Percentiles rank a stretch among this genome's conserved stretches.
Evolutionary conservation across 495 filamentous ascomycete species (phyloP).

Genomic region (Penicillium pancosmium): DNA sequence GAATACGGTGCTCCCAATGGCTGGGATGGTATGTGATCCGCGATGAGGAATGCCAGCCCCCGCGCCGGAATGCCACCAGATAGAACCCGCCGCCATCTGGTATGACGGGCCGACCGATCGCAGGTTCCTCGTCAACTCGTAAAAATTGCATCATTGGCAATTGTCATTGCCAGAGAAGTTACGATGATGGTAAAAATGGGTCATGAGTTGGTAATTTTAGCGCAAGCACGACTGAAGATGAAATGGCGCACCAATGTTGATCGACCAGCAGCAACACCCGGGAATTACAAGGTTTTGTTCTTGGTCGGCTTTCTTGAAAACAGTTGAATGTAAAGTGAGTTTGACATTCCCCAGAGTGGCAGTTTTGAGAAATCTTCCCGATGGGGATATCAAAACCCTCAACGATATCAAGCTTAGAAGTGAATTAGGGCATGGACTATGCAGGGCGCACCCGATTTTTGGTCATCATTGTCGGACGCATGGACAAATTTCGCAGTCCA

Average conservation of each 20-base stretch:
- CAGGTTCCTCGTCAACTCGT: background rate
- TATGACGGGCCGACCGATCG: constrained; percentile 23
- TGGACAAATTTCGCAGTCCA: background rate
- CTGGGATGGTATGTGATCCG: constrained; percentile 37
- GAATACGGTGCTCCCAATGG: constrained; percentile 27
- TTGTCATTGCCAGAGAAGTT: background rate
- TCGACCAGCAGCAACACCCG: background rate
- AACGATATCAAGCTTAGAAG: constrained; percentile 10
- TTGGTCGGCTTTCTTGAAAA: background rate
- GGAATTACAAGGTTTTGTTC: no score
- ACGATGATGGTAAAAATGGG: background rate
- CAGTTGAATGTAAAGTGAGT: background rate
- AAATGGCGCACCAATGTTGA: background rate
- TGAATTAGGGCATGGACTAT: constrained; percentile 19
- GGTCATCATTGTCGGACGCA: background rate
- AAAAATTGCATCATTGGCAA: constrained; percentile 11
- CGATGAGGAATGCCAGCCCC: constrained; percentile 40
- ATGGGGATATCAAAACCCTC: constrained; percentile 6
- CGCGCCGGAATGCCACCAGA: constrained; percentile 26
- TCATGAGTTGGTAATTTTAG: background rate
- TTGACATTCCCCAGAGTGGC: constrained; percentile 26
- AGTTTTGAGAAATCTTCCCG: background rate
- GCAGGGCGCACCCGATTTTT: background rate
- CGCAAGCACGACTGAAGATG: background rate
- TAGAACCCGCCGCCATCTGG: constrained; percentile 30